phyloP scores from a whole-genome alignment of 345 rosid genomes.

The Sisymbrium altissimum region DNA sequence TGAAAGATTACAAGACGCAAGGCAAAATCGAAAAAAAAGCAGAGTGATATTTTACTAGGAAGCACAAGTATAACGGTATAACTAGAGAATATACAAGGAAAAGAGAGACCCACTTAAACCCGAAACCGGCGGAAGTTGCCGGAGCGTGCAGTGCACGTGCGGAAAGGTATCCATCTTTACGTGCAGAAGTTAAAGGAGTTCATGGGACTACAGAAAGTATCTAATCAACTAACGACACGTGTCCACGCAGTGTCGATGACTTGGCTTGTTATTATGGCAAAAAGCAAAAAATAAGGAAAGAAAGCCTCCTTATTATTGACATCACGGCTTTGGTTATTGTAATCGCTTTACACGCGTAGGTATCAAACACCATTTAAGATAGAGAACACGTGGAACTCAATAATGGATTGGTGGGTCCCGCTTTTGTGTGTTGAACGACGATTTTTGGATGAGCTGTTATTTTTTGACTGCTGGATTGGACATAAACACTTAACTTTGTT shows the following conservation, averaged over 20 bases:
- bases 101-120: background rate
- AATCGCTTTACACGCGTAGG: conserved; percentile 20
- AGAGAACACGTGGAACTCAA: conserved; percentile 30
- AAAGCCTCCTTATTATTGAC: conserved; percentile 21
- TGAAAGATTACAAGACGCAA: too few relatives aligned
- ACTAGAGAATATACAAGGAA: background rate
- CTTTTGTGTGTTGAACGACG: background rate
- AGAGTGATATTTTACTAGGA: background rate
- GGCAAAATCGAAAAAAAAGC: background rate
- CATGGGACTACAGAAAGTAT: conserved; percentile 4
- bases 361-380: conserved; percentile 2
- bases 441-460: conserved; percentile 26
- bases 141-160: conserved; percentile 11
- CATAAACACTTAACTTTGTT: background rate
- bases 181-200: conserved; percentile 22
- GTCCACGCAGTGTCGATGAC: background rate
- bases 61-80: background rate
- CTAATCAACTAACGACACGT: conserved; percentile 10
- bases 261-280: conserved; percentile 14
- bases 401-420: conserved; percentile 20
- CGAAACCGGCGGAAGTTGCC: background rate
- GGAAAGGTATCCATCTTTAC: conserved; percentile 14
- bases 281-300: background rate
- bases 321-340: conserved; percentile 28
- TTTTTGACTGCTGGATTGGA: conserved; percentile 27